Conservation (phyloP, 805 yeast genomes). For the Schwanniomyces pseudopolymorphus region DNA sequence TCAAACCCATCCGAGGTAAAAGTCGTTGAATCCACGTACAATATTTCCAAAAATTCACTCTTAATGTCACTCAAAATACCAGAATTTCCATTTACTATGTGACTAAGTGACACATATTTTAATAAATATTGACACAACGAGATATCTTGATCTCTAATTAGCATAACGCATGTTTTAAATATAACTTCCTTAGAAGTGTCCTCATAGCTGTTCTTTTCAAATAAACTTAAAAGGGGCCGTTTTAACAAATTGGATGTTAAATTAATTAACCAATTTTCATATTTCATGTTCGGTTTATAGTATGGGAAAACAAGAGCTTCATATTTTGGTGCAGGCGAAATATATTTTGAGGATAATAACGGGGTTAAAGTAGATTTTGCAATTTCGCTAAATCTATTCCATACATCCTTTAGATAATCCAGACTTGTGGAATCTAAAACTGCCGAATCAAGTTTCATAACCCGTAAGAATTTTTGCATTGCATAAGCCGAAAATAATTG, state of each 20-base stretch:
- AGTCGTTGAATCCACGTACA: constrained; percentile 46
- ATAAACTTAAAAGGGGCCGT: constrained; percentile 23
- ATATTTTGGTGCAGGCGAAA: constrained; percentile 53
- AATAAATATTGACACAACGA: constrained; percentile 67
- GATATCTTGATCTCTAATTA: constrained; percentile 69
- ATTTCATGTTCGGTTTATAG: constrained; percentile 52
- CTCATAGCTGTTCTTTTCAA: constrained; percentile 9
- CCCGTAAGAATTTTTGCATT: constrained; percentile 80
- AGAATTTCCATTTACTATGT: constrained; percentile 49
- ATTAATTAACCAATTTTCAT: constrained; percentile 69
- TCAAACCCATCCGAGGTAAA: constrained; percentile 56
- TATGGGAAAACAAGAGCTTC: constrained; percentile 60
- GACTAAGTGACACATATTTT: constrained; percentile 72
- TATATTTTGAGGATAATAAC: constrained; percentile 69
- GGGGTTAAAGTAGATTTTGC: constrained; percentile 77
- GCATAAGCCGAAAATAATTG: constrained; percentile 85
- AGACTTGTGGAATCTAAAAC: constrained; percentile 17
- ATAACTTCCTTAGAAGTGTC: constrained; percentile 31
- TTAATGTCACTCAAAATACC: constrained; percentile 45
- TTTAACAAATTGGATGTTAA: constrained; percentile 68
- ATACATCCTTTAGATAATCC: constrained; percentile 31
- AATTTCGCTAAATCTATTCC: constrained; percentile 64
- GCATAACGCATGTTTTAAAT: constrained; percentile 60
- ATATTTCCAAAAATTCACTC: constrained; percentile 59
- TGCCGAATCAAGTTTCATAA: constrained; percentile 47